phyloP scores from a whole-genome alignment of 2,329 filamentous ascomycete genomes.

The Huntiella moniliformis region DNA sequence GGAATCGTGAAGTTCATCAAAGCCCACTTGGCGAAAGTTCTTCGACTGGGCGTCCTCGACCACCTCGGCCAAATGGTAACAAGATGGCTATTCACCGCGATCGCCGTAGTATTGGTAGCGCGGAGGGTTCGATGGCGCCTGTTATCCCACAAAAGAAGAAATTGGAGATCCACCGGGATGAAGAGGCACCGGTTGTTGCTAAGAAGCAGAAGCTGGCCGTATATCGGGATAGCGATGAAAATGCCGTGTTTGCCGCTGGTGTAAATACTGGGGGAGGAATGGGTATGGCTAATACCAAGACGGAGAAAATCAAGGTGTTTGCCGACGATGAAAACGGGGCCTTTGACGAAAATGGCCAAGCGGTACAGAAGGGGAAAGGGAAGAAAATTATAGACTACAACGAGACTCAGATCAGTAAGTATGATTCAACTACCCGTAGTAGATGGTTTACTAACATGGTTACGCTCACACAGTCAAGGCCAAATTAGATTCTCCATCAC shows the following conservation, averaged over 20 bases:
- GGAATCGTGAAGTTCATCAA: constrained; percentile 2
- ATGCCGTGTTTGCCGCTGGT: background rate
- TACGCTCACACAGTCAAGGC: constrained; percentile 49
- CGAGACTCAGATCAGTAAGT: constrained; percentile 80
- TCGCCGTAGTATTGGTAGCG: background rate
- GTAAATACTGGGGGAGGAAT: too few relatives aligned
- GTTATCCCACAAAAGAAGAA: constrained; percentile 11
- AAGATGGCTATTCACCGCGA: constrained; percentile 8
- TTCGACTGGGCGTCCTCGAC: background rate
- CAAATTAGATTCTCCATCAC: constrained; percentile 75
- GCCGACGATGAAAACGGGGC: background rate
- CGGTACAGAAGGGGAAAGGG: constrained; percentile 27
- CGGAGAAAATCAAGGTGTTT: background rate
- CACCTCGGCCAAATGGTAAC: background rate
- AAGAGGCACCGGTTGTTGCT: constrained; percentile 5
- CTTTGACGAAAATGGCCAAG: constrained; percentile 13
- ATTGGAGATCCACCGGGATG: constrained; percentile 10
- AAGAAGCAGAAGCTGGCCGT: constrained; percentile 11
- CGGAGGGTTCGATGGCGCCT: background rate
- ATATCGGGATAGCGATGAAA: constrained; percentile 8
- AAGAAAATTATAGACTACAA: constrained; percentile 73
- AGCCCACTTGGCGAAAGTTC: background rate
- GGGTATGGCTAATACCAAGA: background rate
- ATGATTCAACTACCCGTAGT: background rate
- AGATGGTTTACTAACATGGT: background rate